Conservation (phyloP, 495 filamentous ascomycete species). For the Aspergillus kassunensis region DNA sequence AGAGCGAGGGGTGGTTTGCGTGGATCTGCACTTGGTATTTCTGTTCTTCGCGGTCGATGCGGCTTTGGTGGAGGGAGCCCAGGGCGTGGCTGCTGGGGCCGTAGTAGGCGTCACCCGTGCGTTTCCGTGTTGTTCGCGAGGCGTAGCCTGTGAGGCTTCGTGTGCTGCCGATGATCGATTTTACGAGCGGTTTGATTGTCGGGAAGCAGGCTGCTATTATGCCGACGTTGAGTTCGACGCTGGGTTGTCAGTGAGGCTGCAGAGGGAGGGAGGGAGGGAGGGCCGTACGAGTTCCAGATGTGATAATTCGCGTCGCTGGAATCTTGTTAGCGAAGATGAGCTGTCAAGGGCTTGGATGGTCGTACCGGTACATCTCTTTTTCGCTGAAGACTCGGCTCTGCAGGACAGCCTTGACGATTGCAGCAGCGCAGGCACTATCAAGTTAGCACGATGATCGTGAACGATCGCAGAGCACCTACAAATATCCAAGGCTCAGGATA, state of each 20-base stretch:
- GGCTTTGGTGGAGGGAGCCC: background rate
- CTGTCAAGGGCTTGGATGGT: too few relatives aligned
- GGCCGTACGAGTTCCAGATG: slow-evolving; percentile 5
- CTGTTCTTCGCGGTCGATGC: slow-evolving; percentile 5
- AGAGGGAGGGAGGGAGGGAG: background rate
- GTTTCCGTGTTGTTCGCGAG: slow-evolving; percentile 15
- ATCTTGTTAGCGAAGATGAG: too few relatives aligned
- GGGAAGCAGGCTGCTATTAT: slow-evolving; percentile 44
- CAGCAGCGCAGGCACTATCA: slow-evolving; percentile 42
- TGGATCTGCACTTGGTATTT: slow-evolving; percentile 11
- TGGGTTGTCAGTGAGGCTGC: background rate
- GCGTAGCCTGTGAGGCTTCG: slow-evolving; percentile 14
- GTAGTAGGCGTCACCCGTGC: slow-evolving; percentile 7
- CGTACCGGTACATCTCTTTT: slow-evolving; percentile 22
- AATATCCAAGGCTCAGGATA: slow-evolving; percentile 41
- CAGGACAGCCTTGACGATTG: slow-evolving; percentile 42
- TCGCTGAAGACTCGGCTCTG: slow-evolving; percentile 30
- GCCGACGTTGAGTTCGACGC: slow-evolving; percentile 36
- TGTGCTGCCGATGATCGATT: slow-evolving; percentile 20
- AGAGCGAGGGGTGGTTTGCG: slow-evolving; percentile 1
- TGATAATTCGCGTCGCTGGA: slow-evolving; percentile 9
- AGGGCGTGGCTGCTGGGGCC: slow-evolving; percentile 4
- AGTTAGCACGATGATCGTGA: too few relatives aligned
- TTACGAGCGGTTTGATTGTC: slow-evolving; percentile 40
- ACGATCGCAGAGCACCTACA: slow-evolving; percentile 24